These are phyloP conservation scores for Dipodascus geniculatus DNA, from an alignment of 805 yeast species.

Conservation along the genomic window DNA sequence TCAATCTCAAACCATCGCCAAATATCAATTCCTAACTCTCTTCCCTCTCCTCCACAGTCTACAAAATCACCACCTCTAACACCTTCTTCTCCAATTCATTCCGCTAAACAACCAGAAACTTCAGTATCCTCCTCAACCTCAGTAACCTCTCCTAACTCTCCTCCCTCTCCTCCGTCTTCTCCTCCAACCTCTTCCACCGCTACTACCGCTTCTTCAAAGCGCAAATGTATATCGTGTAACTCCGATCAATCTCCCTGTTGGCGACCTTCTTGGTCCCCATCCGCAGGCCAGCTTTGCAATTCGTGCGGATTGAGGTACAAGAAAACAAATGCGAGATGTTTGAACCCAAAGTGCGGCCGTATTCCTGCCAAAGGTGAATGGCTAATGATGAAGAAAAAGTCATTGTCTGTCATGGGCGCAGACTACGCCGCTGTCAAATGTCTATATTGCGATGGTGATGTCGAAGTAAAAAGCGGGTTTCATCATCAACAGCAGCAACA, in stretches of 20 bases:
- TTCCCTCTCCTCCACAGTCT: not conserved
- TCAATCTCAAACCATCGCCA: not conserved
- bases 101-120: not conserved
- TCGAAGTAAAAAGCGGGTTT: constrained; percentile 26
- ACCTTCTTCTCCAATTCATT: not conserved
- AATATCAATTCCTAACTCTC: constrained; percentile 1
- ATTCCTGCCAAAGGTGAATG: constrained; percentile 97
- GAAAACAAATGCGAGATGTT: constrained; percentile 86
- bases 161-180: not conserved
- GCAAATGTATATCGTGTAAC: constrained; percentile 83
- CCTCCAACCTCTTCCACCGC: constrained; percentile 1
- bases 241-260: constrained; percentile 92
- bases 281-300: constrained; percentile 92
- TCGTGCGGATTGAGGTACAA: constrained; percentile 93
- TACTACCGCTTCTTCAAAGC: constrained; percentile 12
- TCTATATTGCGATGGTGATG: constrained; percentile 46
- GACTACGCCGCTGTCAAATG: constrained; percentile 27
- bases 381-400: constrained; percentile 66
- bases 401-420: not conserved
- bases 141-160: not conserved
- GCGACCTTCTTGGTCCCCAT: constrained; percentile 93
- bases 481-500: not conserved
- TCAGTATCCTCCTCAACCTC: not conserved
- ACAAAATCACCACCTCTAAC: not conserved
- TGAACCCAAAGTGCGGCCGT: constrained; percentile 60